Conservation (phyloP, 805 yeast species). For the Monosporozyma siamensis region DNA sequence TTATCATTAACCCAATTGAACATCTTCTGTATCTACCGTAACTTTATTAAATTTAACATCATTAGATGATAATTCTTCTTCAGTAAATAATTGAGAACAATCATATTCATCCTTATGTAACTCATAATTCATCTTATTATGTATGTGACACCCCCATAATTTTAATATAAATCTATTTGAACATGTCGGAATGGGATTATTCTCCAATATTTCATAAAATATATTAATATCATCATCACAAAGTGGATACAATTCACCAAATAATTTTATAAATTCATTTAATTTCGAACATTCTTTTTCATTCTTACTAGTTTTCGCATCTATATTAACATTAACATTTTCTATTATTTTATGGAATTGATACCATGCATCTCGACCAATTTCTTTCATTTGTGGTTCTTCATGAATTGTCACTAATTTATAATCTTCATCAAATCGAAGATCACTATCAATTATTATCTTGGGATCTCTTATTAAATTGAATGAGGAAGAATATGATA, state of each 20-base stretch:
- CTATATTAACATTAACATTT: neutral
- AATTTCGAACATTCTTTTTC: neutral
- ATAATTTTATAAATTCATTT: constrained; percentile 50
- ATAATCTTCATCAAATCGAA: neutral
- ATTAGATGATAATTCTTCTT: constrained; percentile 53
- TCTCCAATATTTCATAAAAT: constrained; percentile 54
- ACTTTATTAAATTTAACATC: constrained; percentile 34
- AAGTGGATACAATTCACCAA: constrained; percentile 91
- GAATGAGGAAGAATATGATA: constrained; percentile 21
- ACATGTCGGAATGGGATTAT: constrained; percentile 81
- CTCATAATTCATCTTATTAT: constrained; percentile 82
- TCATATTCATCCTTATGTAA: constrained; percentile 79
- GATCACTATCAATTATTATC: constrained; percentile 20
- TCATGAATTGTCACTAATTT: neutral
- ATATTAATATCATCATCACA: constrained; percentile 82
- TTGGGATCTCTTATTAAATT: constrained; percentile 5
- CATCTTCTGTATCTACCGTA: constrained; percentile 10
- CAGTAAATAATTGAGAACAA: constrained; percentile 55
- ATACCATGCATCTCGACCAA: constrained; percentile 3
- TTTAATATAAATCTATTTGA: constrained; percentile 70
- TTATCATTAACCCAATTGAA: constrained; percentile 12
- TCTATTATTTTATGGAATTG: constrained; percentile 3
- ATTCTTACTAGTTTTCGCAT: neutral
- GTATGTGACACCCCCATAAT: constrained; percentile 90
- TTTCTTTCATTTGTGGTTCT: neutral